phyloP scores from a whole-genome alignment of 352 stramenopile species.

The Plasmopara viticola region DNA sequence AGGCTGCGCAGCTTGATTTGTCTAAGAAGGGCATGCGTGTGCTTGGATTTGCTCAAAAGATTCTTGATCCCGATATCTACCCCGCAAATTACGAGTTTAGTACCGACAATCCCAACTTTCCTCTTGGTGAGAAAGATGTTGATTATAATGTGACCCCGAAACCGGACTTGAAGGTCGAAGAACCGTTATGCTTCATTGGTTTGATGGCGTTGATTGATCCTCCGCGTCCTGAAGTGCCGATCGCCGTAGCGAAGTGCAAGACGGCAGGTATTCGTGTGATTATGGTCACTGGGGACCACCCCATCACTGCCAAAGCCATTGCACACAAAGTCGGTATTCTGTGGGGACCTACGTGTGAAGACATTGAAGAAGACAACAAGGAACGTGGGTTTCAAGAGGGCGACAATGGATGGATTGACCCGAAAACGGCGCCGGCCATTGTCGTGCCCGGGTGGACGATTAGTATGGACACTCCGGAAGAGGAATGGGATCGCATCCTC shows the following conservation, averaged over 20 bases:
- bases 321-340: slow-evolving; percentile 92
- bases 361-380: slow-evolving; percentile 76
- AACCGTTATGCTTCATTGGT: slow-evolving; percentile 88
- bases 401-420: slow-evolving; percentile 71
- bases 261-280: slow-evolving; percentile 90
- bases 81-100: slow-evolving; percentile 60
- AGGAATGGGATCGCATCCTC: slow-evolving; percentile 85
- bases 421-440: slow-evolving; percentile 62
- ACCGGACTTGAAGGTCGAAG: slow-evolving; percentile 66
- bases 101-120: slow-evolving; percentile 77
- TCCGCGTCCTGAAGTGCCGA: slow-evolving; percentile 83
- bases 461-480: slow-evolving; percentile 57
- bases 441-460: slow-evolving; percentile 84
- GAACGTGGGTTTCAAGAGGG: slow-evolving; percentile 47
- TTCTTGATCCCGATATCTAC: slow-evolving; percentile 45
- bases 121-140: slow-evolving; percentile 77
- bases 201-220: slow-evolving; percentile 96
- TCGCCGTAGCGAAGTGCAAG: slow-evolving; percentile 89
- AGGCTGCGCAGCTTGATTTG: slow-evolving; percentile 39
- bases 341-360: slow-evolving; percentile 79
- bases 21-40: slow-evolving; percentile 72
- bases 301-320: slow-evolving; percentile 91
- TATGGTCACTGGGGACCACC: slow-evolving; percentile 93
- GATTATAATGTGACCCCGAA: slow-evolving; percentile 67
- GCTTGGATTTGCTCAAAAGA: slow-evolving; percentile 57